Evolutionary conservation across 2,329 filamentous ascomycete genomes (phyloP), one percentile per base, ranked within the genome.

Genomic region (Leptographium flavum): DNA sequence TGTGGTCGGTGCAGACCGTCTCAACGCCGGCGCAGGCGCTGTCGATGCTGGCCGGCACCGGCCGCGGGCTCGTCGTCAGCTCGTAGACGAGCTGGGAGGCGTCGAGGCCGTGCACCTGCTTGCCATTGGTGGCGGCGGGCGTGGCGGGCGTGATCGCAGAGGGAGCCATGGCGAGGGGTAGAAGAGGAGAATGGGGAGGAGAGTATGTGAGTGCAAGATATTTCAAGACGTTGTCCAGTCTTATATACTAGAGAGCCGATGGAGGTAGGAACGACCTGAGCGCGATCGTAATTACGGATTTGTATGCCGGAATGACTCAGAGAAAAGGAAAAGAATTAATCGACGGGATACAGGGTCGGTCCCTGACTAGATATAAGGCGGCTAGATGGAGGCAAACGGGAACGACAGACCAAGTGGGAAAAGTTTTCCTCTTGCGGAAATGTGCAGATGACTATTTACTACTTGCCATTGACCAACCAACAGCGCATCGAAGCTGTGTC

Each of bases 1-100:
- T 94, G 70, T 95, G 88, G 69, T 95, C 87, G 50, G 84, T 87
- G 69, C 73, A 75, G 58, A 77, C 65, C 51, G 71, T 75, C 58
- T 73, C 69, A 49, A 56, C 52, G 52, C 67, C 70, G 42, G 68
- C 46, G 52, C 63, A 64, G 54, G 70, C 70, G 33, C 55, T 53
- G 49, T 62, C 70, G 49, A 71, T 66, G 43, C 68, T 63, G 13
- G 44, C 46, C 43, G 74, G 74, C 41, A 79, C 74, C 42, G 63
- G 51, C 49, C 71, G 73, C 1, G 71, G 73, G 45, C 57, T 63
- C 38, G 63, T 59, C 46, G 70, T 75, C 52, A 65, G 63, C 49
- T 64, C 72, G 65, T 74, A 73, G 47, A 60, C 72, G 54, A 81
- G 66, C 58, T 72, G 73, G 51, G 77, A 79, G 52, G 77, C 74